A percentile compares a stretch with the other conserved stretches of the same genome.
These are phyloP conservation scores for Nakazawaea laoshanensis DNA, from an alignment of 805 yeast species.

Conservation along the genomic window DNA sequence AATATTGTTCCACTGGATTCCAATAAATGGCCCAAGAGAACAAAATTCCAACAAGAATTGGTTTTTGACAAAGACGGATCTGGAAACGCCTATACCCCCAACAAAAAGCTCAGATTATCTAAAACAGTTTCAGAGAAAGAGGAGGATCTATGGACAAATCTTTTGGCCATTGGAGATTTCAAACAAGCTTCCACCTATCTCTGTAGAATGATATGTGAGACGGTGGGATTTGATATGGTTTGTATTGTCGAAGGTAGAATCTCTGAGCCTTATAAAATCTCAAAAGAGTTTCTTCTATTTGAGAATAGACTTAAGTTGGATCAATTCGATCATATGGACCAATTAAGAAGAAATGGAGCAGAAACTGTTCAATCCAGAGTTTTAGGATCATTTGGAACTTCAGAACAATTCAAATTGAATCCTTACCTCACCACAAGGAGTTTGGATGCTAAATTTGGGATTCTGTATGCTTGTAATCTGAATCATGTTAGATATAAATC, in stretches of 20 bases:
- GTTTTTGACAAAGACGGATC: conserved; percentile 59
- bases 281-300: conserved; percentile 33
- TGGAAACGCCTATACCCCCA: conserved; percentile 50
- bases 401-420: conserved; percentile 21
- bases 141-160: conserved; percentile 24
- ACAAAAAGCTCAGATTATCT: conserved; percentile 34
- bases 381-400: conserved; percentile 32
- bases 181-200: conserved; percentile 34
- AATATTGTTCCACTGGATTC: too few species aligned
- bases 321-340: conserved; percentile 28
- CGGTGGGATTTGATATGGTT: conserved; percentile 31
- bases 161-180: conserved; percentile 29
- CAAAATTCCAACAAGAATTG: conserved; percentile 21
- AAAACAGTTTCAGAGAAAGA: conserved; percentile 20
- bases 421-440: conserved; percentile 31
- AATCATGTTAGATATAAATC: conserved; percentile 26
- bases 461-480: conserved; percentile 27
- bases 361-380: conserved; percentile 35
- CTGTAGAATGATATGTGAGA: conserved; percentile 26
- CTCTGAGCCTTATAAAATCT: conserved; percentile 35
- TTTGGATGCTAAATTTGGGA: conserved; percentile 47
- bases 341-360: conserved; percentile 26
- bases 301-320: conserved; percentile 36
- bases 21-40: not conserved
- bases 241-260: conserved; percentile 44